A percentile compares a stretch with the other conserved stretches of the same genome.
Conservation (phyloP, 1,139 yeast genomes). For the Zygosaccharomyces pseudobailii region DNA sequence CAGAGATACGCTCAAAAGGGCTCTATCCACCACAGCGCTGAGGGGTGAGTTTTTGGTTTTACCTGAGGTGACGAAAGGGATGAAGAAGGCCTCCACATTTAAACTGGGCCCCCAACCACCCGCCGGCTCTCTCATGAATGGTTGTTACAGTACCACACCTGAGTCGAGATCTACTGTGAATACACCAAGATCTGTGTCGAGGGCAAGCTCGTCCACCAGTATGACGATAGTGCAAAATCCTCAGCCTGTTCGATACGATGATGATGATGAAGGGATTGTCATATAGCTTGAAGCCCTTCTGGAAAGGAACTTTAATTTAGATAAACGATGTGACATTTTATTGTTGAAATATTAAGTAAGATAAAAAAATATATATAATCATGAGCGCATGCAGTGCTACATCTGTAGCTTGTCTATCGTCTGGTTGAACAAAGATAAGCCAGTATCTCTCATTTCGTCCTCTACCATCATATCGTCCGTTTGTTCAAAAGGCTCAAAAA, state of each 20-base stretch:
- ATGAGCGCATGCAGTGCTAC: constrained; percentile 1
- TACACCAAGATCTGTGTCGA: constrained; percentile 25
- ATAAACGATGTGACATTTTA: neutral
- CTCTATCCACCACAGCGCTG: constrained; percentile 31
- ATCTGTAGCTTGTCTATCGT: constrained; percentile 5
- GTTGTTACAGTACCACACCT: constrained; percentile 32
- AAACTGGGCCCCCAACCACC: constrained; percentile 33
- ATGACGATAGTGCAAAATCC: constrained; percentile 5
- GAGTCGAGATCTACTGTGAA: constrained; percentile 27
- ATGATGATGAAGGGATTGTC: constrained; percentile 15
- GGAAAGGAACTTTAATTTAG: constrained; percentile 41
- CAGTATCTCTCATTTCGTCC: constrained; percentile 7
- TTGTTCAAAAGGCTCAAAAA: constrained; percentile 78
- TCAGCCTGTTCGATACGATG: constrained; percentile 5
- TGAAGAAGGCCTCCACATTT: constrained; percentile 29
- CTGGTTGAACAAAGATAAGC: constrained; percentile 14
- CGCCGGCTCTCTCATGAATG: constrained; percentile 30
- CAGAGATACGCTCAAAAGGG: constrained; percentile 26
- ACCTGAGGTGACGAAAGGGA: constrained; percentile 5
- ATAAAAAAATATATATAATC: neutral
- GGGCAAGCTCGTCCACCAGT: constrained; percentile 21
- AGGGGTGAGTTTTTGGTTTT: constrained; percentile 7
- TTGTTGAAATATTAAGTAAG: constrained; percentile 3
- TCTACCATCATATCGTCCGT: constrained; percentile 25
- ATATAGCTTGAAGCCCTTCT: constrained; percentile 69